phyloP scores from a whole-genome alignment of 345 rosid species.

The Cardamine chenopodiifolia region DNA sequence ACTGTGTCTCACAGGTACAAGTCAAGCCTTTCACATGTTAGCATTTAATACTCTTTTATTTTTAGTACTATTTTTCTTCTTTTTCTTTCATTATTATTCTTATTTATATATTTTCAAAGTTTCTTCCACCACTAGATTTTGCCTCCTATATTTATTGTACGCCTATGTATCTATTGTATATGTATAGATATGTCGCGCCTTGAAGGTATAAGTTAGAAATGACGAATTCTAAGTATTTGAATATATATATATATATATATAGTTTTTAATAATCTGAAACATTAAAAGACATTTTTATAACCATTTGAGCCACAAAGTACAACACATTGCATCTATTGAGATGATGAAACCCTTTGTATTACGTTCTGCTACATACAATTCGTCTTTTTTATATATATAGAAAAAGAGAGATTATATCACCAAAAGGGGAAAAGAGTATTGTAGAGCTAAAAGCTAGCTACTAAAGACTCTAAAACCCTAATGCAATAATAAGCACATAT shows the following conservation, averaged over 20 bases:
- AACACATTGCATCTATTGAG: conserved; percentile 12
- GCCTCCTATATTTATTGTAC: conserved; percentile 31
- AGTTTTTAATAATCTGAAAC: background rate
- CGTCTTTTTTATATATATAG: background rate
- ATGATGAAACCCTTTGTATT: conserved; percentile 20
- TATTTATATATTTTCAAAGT: conserved; percentile 18
- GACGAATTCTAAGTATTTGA: background rate
- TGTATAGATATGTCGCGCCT: conserved; percentile 9
- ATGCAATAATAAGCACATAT: conserved; percentile 25
- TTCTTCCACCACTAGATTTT: conserved; percentile 35
- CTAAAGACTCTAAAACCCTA: conserved; percentile 43
- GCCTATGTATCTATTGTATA: conserved; percentile 5
- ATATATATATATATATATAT: no score
- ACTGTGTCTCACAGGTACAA: conserved; percentile 27
- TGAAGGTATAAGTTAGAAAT: background rate
- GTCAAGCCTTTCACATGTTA: conserved; percentile 43
- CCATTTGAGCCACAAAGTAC: conserved; percentile 27
- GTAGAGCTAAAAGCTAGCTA: conserved; percentile 39
- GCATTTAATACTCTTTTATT: conserved; percentile 33
- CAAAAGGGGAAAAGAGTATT: conserved; percentile 40
- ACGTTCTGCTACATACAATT: conserved; percentile 26
- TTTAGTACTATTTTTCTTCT: background rate
- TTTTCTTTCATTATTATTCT: background rate
- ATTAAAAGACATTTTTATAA: background rate
- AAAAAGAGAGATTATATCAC: background rate